These are phyloP conservation scores for Stephania japonica DNA, from an alignment of 164 flowering plant species.

Conservation along the genomic window DNA sequence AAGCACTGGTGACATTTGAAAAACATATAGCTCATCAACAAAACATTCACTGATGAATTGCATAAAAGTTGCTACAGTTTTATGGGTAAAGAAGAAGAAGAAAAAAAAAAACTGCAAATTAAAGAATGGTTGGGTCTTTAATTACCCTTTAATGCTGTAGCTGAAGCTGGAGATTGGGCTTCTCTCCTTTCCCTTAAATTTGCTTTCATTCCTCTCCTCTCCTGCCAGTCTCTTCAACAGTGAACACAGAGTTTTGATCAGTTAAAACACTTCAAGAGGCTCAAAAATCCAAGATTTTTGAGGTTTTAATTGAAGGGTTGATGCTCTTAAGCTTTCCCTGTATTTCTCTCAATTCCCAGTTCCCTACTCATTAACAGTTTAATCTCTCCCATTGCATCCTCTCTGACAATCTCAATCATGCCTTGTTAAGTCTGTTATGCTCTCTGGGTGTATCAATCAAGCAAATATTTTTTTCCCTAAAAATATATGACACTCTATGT, in stretches of 20 bases:
- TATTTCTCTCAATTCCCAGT: background rate
- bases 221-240: background rate
- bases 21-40: background rate
- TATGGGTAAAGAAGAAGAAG: background rate
- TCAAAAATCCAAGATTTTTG: background rate
- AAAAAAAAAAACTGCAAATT: background rate
- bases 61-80: background rate
- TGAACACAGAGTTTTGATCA: background rate
- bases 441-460: too few species aligned
- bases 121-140: background rate
- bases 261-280: background rate
- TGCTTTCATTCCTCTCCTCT: background rate
- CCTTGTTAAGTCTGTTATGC: too few species aligned
- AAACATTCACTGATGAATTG: background rate
- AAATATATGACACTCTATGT: too few species aligned
- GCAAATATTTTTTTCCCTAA: too few species aligned
- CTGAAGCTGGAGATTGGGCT: background rate
- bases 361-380: background rate
- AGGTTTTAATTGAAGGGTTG: background rate
- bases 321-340: background rate
- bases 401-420: background rate
- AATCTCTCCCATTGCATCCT: background rate
- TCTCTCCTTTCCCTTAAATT: background rate
- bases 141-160: background rate
- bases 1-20: slow-evolving; percentile 44